Evolutionary conservation across 2,329 filamentous ascomycete species (phyloP).

Genomic region (Teratosphaeria zuluensis): DNA sequence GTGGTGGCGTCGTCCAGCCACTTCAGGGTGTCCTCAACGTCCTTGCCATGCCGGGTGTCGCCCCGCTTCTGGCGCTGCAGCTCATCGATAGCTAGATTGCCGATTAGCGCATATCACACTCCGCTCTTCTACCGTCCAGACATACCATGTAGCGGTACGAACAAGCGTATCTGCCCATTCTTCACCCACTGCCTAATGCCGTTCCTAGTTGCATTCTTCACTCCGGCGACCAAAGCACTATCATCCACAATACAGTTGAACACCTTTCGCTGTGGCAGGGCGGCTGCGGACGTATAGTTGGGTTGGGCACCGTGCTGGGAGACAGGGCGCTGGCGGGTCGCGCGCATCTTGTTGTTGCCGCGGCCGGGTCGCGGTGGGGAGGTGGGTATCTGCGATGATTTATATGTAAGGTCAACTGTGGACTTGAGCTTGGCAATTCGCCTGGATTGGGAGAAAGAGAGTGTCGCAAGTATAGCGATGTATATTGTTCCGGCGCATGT

Average conservation of each 20-base stretch:
- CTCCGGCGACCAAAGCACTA: conserved; percentile 40
- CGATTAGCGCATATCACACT: conserved; percentile 1
- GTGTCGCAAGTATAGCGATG: not conserved
- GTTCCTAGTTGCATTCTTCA: conserved; percentile 43
- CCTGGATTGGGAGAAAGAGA: not conserved
- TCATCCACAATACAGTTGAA: conserved; percentile 48
- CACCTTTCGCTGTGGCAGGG: conserved; percentile 31
- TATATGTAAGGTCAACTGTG: not conserved
- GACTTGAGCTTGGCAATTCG: not conserved
- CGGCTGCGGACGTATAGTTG: conserved; percentile 5
- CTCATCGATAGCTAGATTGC: conserved; percentile 34
- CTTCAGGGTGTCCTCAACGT: conserved; percentile 39
- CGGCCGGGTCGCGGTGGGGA: not conserved
- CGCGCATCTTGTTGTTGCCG: conserved; percentile 14
- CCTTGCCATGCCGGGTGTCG: conserved; percentile 32
- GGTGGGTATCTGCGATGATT: conserved; percentile 4
- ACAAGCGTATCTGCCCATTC: conserved; percentile 40
- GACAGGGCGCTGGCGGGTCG: conserved; percentile 16
- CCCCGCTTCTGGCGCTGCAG: conserved; percentile 35
- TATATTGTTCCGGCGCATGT: not conserved
- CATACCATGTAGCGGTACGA: conserved; percentile 43
- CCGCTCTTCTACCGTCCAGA: not conserved
- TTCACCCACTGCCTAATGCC: conserved; percentile 43
- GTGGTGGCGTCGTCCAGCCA: conserved; percentile 45
- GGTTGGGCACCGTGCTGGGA: conserved; percentile 16